Evolutionary conservation across 345 rosid genomes (phyloP).

Genomic region (Eucalyptus regnans): DNA sequence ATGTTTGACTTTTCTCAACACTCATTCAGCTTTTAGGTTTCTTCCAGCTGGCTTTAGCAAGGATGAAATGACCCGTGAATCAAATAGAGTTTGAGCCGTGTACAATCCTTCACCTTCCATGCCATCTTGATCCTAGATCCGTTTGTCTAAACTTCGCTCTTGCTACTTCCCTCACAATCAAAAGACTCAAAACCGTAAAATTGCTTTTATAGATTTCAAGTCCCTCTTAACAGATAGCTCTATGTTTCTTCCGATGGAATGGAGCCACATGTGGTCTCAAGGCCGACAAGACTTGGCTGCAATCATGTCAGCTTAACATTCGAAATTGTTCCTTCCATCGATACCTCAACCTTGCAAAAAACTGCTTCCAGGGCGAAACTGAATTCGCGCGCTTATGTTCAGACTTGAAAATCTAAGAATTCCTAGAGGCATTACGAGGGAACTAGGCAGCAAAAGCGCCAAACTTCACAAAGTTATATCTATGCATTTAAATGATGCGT

Average conservation of each 20-base stretch:
- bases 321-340: neutral
- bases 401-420: no score
- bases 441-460: neutral
- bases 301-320: neutral
- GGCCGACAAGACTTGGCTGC: neutral
- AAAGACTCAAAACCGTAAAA: no score
- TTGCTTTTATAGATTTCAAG: no score
- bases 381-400: neutral
- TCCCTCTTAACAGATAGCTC: no score
- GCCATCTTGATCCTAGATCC: no score
- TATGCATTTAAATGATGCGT: neutral
- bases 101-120: no score
- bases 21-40: neutral
- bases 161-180: no score
- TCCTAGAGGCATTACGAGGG: neutral
- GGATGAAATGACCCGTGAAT: no score
- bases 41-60: no score
- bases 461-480: neutral
- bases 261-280: neutral
- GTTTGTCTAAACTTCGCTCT: no score
- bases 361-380: neutral
- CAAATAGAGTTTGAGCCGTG: no score
- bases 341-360: neutral
- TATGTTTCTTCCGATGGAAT: neutral
- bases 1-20: neutral